phyloP scores from a whole-genome alignment of 257 asterid genomes.

The Schizonepeta tenuifolia region DNA sequence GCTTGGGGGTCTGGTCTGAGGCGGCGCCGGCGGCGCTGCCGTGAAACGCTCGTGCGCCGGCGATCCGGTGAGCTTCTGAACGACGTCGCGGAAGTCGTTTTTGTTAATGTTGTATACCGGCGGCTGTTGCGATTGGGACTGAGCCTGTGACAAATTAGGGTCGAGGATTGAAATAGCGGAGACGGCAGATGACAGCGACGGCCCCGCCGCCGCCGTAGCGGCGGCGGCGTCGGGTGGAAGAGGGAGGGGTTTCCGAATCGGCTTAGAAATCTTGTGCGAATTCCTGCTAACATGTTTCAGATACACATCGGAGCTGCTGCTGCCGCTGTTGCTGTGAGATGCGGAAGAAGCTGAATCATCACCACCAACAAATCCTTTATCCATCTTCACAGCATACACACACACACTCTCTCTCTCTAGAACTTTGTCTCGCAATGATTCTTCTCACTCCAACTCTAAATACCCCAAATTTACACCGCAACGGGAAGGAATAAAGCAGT shows the following conservation, averaged over 20 bases:
- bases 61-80: slow-evolving; percentile 88
- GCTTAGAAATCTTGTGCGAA: slow-evolving; percentile 47
- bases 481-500: slow-evolving; percentile 33
- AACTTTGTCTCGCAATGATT: neutral
- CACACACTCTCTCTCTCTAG: slow-evolving; percentile 21
- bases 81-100: slow-evolving; percentile 84
- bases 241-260: slow-evolving; percentile 42
- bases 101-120: slow-evolving; percentile 90
- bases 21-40: slow-evolving; percentile 53
- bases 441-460: slow-evolving; percentile 2
- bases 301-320: slow-evolving; percentile 33
- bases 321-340: slow-evolving; percentile 24
- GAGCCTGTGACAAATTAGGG: slow-evolving; percentile 31
- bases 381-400: slow-evolving; percentile 33
- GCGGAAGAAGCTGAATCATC: slow-evolving; percentile 35
- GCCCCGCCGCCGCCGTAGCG: neutral
- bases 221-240: slow-evolving; percentile 28
- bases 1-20: slow-evolving; percentile 61
- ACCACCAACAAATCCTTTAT: slow-evolving; percentile 34
- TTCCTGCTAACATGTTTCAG: slow-evolving; percentile 42
- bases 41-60: slow-evolving; percentile 71
- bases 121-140: slow-evolving; percentile 63
- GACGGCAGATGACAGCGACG: neutral
- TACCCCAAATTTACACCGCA: slow-evolving; percentile 14
- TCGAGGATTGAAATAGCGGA: slow-evolving; percentile 27